Evolutionary conservation across 169 alveolate genomes (phyloP).

Genomic region (Besnoitia besnoiti): DNA sequence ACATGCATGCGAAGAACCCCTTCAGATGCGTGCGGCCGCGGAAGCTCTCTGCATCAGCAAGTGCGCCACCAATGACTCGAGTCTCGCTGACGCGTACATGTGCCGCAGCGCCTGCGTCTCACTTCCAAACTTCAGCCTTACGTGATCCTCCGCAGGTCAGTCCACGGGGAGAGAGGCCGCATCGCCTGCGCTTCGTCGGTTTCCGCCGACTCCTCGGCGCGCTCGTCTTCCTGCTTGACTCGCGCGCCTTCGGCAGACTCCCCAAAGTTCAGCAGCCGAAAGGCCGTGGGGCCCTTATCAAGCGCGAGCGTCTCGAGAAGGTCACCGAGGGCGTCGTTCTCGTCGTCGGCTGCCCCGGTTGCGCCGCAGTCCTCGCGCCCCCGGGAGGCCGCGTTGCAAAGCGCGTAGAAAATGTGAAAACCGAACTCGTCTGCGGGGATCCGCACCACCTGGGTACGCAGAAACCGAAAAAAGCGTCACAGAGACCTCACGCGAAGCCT

Average conservation of each 20-base stretch:
- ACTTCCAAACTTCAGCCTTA: neutral
- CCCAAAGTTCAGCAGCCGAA: neutral
- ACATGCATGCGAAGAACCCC: too few relatives aligned
- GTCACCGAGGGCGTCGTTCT: neutral
- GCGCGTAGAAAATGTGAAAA: constrained; percentile 94
- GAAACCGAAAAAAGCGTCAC: neutral
- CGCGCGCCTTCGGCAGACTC: neutral
- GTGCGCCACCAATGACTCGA: too few relatives aligned
- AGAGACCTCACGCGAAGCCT: too few relatives aligned
- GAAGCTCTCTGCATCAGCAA: too few relatives aligned
- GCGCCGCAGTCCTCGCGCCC: neutral
- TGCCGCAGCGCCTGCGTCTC: too few relatives aligned
- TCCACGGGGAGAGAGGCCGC: neutral
- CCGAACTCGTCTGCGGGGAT: constrained; percentile 87
- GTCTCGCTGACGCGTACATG: too few relatives aligned
- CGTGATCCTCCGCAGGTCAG: neutral
- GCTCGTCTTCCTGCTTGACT: neutral
- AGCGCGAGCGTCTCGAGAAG: neutral
- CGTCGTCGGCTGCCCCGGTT: neutral
- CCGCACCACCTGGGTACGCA: constrained; percentile 34
- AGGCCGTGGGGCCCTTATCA: neutral
- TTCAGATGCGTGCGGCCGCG: too few relatives aligned
- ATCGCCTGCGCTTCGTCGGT: neutral
- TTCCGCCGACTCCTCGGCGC: neutral
- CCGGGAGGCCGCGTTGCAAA: constrained; percentile 67